Conservation (phyloP, 768 basidiomycete genomes). For the Amanita brunnescens region DNA sequence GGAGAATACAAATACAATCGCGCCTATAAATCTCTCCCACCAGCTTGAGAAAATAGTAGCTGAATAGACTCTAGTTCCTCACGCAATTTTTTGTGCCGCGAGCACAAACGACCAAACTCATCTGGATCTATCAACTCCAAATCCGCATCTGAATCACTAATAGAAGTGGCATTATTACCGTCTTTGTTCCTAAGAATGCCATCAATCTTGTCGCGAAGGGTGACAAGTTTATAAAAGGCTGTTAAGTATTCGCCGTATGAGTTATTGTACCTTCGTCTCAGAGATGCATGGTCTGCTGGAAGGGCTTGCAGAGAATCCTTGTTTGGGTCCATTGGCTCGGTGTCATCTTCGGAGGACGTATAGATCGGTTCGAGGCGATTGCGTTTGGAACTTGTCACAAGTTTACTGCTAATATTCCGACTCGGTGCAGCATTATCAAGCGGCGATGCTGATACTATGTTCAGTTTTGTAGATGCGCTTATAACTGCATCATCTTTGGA, state of each 20-base stretch:
- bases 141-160: slow-evolving; percentile 47
- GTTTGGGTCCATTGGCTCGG: slow-evolving; percentile 17
- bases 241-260: slow-evolving; percentile 45
- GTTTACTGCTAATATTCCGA: slow-evolving; percentile 8
- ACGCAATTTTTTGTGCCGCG: slow-evolving; percentile 36
- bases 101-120: slow-evolving; percentile 36
- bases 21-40: background rate
- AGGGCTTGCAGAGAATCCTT: slow-evolving; percentile 23
- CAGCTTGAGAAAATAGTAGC: background rate
- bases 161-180: slow-evolving; percentile 22
- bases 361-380: background rate
- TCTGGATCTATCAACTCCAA: slow-evolving; percentile 41
- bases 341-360: slow-evolving; percentile 43
- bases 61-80: slow-evolving; percentile 48
- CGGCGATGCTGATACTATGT: background rate
- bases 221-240: slow-evolving; percentile 35
- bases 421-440: background rate
- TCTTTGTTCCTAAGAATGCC: slow-evolving; percentile 35
- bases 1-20: background rate
- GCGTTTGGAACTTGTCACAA: slow-evolving; percentile 7
- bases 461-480: background rate
- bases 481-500: slow-evolving; percentile 1
- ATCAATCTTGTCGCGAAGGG: slow-evolving; percentile 35
- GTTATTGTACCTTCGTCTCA: slow-evolving; percentile 44
- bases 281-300: slow-evolving; percentile 40